Conservation (phyloP, 352 stramenopile genomes). For the Pythium oligandrum region DNA sequence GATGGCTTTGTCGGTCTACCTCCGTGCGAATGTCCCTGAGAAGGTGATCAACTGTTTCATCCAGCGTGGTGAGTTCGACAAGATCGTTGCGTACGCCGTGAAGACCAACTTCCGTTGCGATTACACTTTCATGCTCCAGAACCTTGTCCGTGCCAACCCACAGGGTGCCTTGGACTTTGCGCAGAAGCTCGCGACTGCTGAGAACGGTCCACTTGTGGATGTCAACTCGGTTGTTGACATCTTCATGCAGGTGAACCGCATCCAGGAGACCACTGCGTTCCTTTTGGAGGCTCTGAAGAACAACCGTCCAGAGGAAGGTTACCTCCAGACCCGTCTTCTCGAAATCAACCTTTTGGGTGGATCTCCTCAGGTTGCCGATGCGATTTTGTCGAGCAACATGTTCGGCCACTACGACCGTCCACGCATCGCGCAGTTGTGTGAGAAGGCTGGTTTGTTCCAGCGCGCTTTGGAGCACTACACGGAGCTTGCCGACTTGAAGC, state of each 20-base stretch:
- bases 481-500: slow-evolving; percentile 97
- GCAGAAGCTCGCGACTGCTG: slow-evolving; percentile 96
- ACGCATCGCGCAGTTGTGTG: slow-evolving; percentile 97
- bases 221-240: slow-evolving; percentile 99
- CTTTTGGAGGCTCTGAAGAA: slow-evolving; percentile 98
- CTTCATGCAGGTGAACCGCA: slow-evolving; percentile 98
- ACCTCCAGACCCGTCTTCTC: slow-evolving; percentile 99
- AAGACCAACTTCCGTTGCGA: slow-evolving; percentile 98
- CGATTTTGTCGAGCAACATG: slow-evolving; percentile 99
- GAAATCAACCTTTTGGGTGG: slow-evolving; percentile 99
- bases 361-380: slow-evolving; percentile 98
- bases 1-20: slow-evolving; percentile 98
- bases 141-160: slow-evolving; percentile 98
- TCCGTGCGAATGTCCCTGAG: slow-evolving; percentile 95
- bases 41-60: slow-evolving; percentile 99
- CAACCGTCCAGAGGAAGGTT: slow-evolving; percentile 98
- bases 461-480: slow-evolving; percentile 99
- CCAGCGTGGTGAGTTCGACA: slow-evolving; percentile 98
- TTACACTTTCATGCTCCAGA: slow-evolving; percentile 99
- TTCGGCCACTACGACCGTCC: slow-evolving; percentile 98
- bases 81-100: slow-evolving; percentile 95
- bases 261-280: slow-evolving; percentile 99
- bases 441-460: slow-evolving; percentile 98
- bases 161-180: slow-evolving; percentile 97
- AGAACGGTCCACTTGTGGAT: slow-evolving; percentile 95